phyloP scores from a whole-genome alignment of 2,329 filamentous ascomycete genomes.

The Rhynchosporium secalis region DNA sequence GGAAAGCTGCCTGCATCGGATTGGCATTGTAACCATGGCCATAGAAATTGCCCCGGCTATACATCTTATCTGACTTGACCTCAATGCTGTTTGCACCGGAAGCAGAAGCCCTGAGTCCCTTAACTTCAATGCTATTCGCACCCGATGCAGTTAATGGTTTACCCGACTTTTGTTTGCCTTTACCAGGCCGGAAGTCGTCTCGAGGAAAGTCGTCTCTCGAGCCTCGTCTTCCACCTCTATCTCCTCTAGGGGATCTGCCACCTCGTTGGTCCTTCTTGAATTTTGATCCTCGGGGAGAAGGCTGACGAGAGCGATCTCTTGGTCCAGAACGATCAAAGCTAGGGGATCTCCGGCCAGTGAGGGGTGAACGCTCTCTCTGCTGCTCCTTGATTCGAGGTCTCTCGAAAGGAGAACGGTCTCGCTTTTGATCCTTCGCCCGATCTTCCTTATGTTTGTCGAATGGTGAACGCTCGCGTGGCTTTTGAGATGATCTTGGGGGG shows the following conservation, averaged over 20 bases:
- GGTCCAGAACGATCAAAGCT: conserved; percentile 37
- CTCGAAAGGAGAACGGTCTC: conserved; percentile 26
- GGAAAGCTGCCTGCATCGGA: conserved; percentile 42
- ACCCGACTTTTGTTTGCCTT: conserved; percentile 24
- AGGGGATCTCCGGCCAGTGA: conserved; percentile 30
- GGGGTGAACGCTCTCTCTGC: conserved; percentile 30
- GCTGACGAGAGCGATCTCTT: conserved; percentile 33
- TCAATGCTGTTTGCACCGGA: conserved; percentile 42
- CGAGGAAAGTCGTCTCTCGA: conserved; percentile 31
- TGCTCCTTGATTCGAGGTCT: conserved; percentile 27
- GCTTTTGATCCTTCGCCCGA: conserved; percentile 25
- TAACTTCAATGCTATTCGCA: conserved; percentile 40
- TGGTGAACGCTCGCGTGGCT: conserved; percentile 30
- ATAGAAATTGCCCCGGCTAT: conserved; percentile 39
- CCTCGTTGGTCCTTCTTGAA: conserved; percentile 15
- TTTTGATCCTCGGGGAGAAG: conserved; percentile 35
- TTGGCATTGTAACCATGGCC: conserved; percentile 41
- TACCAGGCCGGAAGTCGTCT: conserved; percentile 35
- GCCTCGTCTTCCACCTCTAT: conserved; percentile 20
- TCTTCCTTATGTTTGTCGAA: conserved; percentile 26
- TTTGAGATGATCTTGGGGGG: conserved; percentile 17
- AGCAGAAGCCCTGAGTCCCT: conserved; percentile 27
- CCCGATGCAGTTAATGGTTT: conserved; percentile 34
- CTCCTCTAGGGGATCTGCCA: conserved; percentile 26
- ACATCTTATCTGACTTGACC: conserved; percentile 41